Evolutionary conservation across 2,329 filamentous ascomycete species (phyloP), one percentile per base, ranked within the genome.

Genomic region (Phyllosticta capitalensis): DNA sequence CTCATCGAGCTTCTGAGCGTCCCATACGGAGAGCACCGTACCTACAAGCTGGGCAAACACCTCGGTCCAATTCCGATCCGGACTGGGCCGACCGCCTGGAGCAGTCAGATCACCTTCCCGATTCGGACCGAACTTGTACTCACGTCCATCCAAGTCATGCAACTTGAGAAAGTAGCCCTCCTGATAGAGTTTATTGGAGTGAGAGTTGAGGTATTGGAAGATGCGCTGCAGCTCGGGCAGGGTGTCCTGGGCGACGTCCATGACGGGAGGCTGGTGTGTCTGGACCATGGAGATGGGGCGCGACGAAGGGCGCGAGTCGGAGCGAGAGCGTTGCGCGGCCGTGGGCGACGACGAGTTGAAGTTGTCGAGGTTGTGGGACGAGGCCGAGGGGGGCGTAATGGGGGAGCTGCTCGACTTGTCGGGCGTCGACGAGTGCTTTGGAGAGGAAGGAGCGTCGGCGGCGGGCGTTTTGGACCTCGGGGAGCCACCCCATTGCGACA

Each of bases 81-180:
- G 75, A 69, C 92, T 95, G 10, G 91, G 89, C 63, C 88, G 86
- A 55, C 94, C 94, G 74, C 92, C 91, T 96, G 72, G 63, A 64
- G 51, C 54, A 30, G 65, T 70, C 52, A 71, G 66, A 65, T 58
- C 62, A 61, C 38, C 38, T 45, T 45, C 38, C 38, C 38, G 38
- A 45, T 45, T 45, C 38, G 38, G 38, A 45, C 38, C 17, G 17
- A 45, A 45, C 38, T 45, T 45, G 60, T 9, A 83, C 90, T 67
- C 82, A 96, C 92, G 86, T 59, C 85, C 87, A 69, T 97, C 95
- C 66, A 96, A 85, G 73, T 99, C 94, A 72, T 96, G 92, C 54
- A 99, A 79, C 75, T 97, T 99, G 66, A 99, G 76, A 66, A 99
- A 97, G 70, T 97, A 99, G 45, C 94, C 94, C 76, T 99, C 94